These are phyloP conservation scores for Ceratocystiopsis sp. DNA, from an alignment of 2,329 filamentous ascomycete genomes.

Conservation along the genomic window DNA sequence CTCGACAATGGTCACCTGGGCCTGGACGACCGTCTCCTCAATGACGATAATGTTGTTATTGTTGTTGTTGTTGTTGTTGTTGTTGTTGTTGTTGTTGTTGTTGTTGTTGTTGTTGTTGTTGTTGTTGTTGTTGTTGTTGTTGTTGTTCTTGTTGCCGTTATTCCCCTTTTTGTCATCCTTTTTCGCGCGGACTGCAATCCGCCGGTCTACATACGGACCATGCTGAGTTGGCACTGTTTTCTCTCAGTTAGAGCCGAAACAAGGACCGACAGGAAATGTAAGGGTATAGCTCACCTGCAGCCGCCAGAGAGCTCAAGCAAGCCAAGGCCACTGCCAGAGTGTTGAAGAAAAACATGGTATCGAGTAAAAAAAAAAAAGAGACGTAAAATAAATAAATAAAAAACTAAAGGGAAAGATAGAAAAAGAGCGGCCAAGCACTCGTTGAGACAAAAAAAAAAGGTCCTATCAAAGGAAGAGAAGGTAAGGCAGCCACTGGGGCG, in stretches of 20 bases:
- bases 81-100: slow-evolving; percentile 8
- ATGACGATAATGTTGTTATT: slow-evolving; percentile 16
- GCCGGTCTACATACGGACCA: no score
- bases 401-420: neutral
- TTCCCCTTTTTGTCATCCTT: neutral
- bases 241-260: no score
- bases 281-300: no score
- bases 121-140: slow-evolving; percentile 5
- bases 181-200: no score
- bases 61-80: slow-evolving; percentile 8
- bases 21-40: slow-evolving; percentile 16
- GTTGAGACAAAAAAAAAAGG: slow-evolving; percentile 1
- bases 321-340: slow-evolving; percentile 13
- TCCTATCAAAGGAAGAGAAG: slow-evolving; percentile 7
- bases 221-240: no score
- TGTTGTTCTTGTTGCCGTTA: slow-evolving; percentile 9
- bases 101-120: slow-evolving; percentile 13
- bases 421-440: slow-evolving; percentile 2
- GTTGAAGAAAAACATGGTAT: slow-evolving; percentile 13
- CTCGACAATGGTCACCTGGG: slow-evolving; percentile 17
- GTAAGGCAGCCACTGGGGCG: slow-evolving; percentile 11
- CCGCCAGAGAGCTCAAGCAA: slow-evolving; percentile 13
- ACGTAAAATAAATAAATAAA: neutral
- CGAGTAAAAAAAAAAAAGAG: slow-evolving; percentile 2
- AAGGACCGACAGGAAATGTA: no score